A percentile compares a stretch with the other conserved stretches of the same genome.
Evolutionary conservation across 306 rosid species (phyloP).

Genomic region (Adenanthera pavonina): DNA sequence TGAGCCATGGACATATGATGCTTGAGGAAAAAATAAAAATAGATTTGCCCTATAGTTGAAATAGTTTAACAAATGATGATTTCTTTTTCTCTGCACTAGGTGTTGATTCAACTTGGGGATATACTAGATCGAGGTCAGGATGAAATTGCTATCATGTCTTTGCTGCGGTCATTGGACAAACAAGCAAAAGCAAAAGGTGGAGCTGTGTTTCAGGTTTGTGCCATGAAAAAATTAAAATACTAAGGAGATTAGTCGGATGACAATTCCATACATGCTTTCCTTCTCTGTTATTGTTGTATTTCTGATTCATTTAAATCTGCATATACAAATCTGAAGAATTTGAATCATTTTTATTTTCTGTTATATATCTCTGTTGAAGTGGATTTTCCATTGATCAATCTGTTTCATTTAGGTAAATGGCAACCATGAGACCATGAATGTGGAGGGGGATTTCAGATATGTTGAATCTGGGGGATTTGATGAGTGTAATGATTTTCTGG

Average conservation of each 20-base stretch:
- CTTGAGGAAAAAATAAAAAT: neutral
- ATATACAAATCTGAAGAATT: slow-evolving; percentile 19
- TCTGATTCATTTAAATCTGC: neutral
- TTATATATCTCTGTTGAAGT: slow-evolving; percentile 15
- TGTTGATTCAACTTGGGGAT: slow-evolving; percentile 93
- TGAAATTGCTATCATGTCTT: slow-evolving; percentile 91
- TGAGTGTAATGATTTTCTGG: slow-evolving; percentile 79
- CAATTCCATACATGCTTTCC: slow-evolving; percentile 3
- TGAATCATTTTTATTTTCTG: neutral
- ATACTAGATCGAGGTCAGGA: slow-evolving; percentile 94
- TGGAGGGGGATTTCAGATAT: slow-evolving; percentile 95
- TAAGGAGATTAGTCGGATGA: neutral
- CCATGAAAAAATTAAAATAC: slow-evolving; percentile 31
- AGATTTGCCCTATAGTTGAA: neutral
- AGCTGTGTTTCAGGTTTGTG: slow-evolving; percentile 92
- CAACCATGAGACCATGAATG: slow-evolving; percentile 95
- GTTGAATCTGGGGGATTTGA: slow-evolving; percentile 80
- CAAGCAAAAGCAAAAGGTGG: slow-evolving; percentile 91
- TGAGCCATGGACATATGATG: slow-evolving; percentile 26
- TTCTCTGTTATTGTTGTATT: slow-evolving; percentile 7
- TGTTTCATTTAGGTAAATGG: slow-evolving; percentile 72
- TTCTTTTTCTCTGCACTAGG: slow-evolving; percentile 49
- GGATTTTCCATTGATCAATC: slow-evolving; percentile 10
- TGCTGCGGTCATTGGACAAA: slow-evolving; percentile 78
- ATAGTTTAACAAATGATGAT: neutral